Conservation (phyloP, 108 stramenopile genomes). For the Craspedostauros australis region DNA sequence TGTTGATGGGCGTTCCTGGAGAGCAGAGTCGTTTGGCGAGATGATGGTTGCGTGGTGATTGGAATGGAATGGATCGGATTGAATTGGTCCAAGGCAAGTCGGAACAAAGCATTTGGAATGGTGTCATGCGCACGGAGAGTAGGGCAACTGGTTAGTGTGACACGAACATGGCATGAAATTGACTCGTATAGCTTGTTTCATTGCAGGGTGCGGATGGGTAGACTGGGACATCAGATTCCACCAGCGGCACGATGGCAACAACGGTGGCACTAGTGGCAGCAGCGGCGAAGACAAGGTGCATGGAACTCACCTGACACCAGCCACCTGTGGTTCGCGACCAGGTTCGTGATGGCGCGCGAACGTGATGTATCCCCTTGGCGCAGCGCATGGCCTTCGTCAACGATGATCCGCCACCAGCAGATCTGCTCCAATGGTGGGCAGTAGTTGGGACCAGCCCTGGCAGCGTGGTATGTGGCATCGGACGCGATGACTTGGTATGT, state of each 20-base stretch:
- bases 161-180: no score
- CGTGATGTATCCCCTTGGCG: constrained; percentile 15
- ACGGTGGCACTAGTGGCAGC: no score
- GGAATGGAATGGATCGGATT: not conserved
- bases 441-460: constrained; percentile 14
- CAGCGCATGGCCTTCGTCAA: constrained; percentile 44
- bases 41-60: not conserved
- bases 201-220: no score
- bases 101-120: no score
- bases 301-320: constrained; percentile 12
- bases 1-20: constrained; percentile 37
- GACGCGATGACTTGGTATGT: constrained; percentile 35
- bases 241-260: constrained; percentile 7
- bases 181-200: no score
- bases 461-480: constrained; percentile 20
- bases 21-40: not conserved
- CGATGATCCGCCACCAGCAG: constrained; percentile 55
- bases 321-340: constrained; percentile 44
- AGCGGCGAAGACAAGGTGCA: not conserved
- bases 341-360: constrained; percentile 9
- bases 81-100: no score
- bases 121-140: no score
- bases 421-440: constrained; percentile 36
- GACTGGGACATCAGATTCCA: no score
- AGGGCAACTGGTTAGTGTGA: no score